Percentiles rank a stretch among this genome's conserved stretches.
These are phyloP conservation scores for Adiantum capillusveneris DNA, from an alignment of 75 land plant species.

Conservation along the genomic window DNA sequence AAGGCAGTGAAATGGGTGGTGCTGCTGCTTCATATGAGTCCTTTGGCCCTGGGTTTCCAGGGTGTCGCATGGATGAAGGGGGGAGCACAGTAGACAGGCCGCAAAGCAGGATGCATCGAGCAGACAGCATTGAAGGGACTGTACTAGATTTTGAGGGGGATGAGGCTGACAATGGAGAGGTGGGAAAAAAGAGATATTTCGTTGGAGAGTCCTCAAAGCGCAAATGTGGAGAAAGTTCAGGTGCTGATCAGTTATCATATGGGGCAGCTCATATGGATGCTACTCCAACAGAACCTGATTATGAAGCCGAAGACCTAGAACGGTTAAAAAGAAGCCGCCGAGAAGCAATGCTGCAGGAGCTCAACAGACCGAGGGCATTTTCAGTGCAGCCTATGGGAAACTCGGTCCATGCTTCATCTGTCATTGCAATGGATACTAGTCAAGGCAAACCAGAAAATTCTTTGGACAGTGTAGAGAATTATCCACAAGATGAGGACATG, in stretches of 20 bases:
- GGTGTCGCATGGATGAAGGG: conserved; percentile 59
- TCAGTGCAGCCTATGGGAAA: conserved; percentile 35
- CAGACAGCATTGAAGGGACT: conserved; percentile 81
- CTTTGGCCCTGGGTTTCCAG: conserved; percentile 59
- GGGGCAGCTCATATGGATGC: conserved; percentile 52
- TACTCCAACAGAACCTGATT: conserved; percentile 27
- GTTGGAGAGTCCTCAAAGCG: conserved; percentile 71
- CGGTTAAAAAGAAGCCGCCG: conserved; percentile 16
- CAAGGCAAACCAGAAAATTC: conserved; percentile 69
- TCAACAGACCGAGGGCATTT: conserved; percentile 18
- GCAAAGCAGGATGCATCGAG: conserved; percentile 42
- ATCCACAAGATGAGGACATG: conserved; percentile 60
- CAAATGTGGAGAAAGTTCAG: conserved; percentile 43
- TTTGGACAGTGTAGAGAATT: conserved; percentile 95
- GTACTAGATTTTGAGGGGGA: conserved; percentile 69
- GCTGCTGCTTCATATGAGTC: conserved; percentile 91
- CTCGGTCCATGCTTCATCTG: conserved; percentile 75
- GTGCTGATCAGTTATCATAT: conserved; percentile 24
- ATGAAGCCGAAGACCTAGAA: conserved; percentile 22
- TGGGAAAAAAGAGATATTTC: conserved; percentile 14
- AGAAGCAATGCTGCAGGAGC: conserved; percentile 36
- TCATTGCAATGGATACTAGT: conserved; percentile 90
- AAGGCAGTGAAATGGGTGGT: conserved; percentile 89
- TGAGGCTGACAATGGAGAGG: conserved; percentile 57
- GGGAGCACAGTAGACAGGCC: conserved; percentile 68